Percentiles rank a stretch among this genome's conserved stretches.
Conservation (phyloP, 2,329 filamentous ascomycete species). For the Diplodia sapinea region DNA sequence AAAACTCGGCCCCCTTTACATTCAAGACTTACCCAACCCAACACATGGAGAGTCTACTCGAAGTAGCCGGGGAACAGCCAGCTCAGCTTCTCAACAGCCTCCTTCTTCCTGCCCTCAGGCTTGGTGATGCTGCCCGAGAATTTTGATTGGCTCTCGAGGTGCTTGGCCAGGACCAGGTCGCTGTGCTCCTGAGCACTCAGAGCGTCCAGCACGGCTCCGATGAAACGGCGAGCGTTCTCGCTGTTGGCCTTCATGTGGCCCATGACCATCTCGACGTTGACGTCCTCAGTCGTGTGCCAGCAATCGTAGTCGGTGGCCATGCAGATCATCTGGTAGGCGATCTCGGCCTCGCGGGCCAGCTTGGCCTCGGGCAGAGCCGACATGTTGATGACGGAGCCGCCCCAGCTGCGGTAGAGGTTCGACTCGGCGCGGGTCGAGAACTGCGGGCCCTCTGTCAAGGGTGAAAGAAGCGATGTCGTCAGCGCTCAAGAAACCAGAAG, state of each 20-base stretch:
- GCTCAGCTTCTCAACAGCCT: constrained; percentile 78
- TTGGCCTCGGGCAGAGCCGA: constrained; percentile 93
- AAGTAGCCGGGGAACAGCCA: constrained; percentile 89
- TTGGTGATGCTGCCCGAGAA: constrained; percentile 86
- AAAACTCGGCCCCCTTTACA: neutral
- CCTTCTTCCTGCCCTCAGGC: constrained; percentile 71
- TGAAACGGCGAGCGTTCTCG: constrained; percentile 82
- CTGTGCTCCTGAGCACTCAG: constrained; percentile 77
- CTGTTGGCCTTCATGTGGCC: constrained; percentile 94
- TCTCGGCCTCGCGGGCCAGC: constrained; percentile 92
- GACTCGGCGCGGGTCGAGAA: constrained; percentile 97
- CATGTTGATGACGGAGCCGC: constrained; percentile 98
- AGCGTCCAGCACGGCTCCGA: constrained; percentile 86
- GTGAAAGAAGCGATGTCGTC: neutral
- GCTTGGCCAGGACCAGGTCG: constrained; percentile 78
- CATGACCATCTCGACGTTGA: constrained; percentile 97
- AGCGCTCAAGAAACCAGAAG: constrained; percentile 51
- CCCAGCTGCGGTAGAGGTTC: constrained; percentile 92
- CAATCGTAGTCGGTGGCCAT: constrained; percentile 99
- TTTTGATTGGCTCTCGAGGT: constrained; percentile 76
- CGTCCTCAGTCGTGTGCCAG: constrained; percentile 81
- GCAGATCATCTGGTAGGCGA: constrained; percentile 97
- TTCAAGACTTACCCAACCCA: neutral
- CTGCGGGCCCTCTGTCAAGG: constrained; percentile 78
- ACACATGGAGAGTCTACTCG: neutral